These are phyloP conservation scores for Adenanthera pavonina DNA, from an alignment of 306 rosid genomes.

Conservation along the genomic window DNA sequence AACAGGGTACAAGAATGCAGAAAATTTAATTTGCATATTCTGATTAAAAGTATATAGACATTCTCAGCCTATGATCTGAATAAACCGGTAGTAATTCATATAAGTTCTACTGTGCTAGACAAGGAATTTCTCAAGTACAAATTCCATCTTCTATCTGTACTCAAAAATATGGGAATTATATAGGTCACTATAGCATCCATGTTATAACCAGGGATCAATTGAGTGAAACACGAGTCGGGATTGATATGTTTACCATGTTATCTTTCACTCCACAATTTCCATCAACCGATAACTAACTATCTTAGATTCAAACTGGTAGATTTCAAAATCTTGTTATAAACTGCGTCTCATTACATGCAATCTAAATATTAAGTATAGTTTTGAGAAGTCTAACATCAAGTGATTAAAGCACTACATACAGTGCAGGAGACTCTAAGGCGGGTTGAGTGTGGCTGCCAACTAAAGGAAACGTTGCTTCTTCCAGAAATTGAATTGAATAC, in stretches of 20 bases:
- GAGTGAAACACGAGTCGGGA: neutral
- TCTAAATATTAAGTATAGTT: neutral
- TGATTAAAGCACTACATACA: neutral
- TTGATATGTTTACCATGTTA: conserved; percentile 9
- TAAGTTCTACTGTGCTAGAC: neutral
- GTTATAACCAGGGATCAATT: neutral
- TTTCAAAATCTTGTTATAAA: neutral
- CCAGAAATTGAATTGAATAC: neutral
- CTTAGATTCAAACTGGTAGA: neutral
- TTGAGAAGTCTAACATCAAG: neutral
- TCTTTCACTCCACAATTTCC: conserved; percentile 25
- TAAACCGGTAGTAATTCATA: neutral
- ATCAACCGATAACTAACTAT: conserved; percentile 11
- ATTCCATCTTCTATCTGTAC: neutral
- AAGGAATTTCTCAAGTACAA: conserved; percentile 1
- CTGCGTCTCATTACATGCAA: neutral
- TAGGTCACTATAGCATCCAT: neutral
- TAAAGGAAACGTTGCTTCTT: neutral
- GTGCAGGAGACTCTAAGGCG: neutral
- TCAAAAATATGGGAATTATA: neutral
- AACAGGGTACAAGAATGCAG: neutral
- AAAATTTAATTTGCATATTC: neutral
- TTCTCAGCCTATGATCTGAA: neutral
- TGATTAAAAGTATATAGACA: neutral
- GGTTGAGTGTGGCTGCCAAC: neutral